phyloP scores from a whole-genome alignment of 2,329 filamentous ascomycete species.

The Dryadomyces sulphureus region DNA sequence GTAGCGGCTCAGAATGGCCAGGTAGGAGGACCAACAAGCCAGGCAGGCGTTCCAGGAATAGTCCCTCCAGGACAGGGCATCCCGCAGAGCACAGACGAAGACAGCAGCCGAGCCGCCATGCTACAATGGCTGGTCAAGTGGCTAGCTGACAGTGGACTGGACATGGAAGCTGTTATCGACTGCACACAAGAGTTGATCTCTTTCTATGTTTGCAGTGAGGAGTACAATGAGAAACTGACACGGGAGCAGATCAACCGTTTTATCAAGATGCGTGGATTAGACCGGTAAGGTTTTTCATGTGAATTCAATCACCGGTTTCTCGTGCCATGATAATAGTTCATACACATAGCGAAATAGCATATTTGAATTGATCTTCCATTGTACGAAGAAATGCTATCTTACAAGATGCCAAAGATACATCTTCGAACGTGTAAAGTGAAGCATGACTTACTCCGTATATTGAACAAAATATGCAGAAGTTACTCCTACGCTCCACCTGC shows the following conservation, averaged over 20 bases:
- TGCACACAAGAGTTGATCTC: conserved; percentile 85
- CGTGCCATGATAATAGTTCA: too few relatives aligned
- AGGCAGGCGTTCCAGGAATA: neutral
- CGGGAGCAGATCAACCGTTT: conserved; percentile 44
- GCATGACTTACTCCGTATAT: too few relatives aligned
- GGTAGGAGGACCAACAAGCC: neutral
- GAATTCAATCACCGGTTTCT: too few relatives aligned
- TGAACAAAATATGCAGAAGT: conserved; percentile 5
- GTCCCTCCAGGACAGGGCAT: too few relatives aligned
- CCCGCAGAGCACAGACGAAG: neutral
- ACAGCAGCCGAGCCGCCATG: conserved; percentile 24
- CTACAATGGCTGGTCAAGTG: conserved; percentile 56
- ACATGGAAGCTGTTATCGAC: conserved; percentile 74
- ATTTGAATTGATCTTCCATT: too few relatives aligned
- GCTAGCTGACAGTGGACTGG: conserved; percentile 74
- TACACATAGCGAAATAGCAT: too few relatives aligned
- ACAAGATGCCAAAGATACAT: neutral
- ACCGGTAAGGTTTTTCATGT: conserved; percentile 24
- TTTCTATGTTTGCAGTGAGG: conserved; percentile 59
- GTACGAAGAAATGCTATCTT: too few relatives aligned
- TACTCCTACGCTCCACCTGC: conserved; percentile 9
- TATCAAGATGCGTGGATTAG: conserved; percentile 41
- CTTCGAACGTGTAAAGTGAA: neutral
- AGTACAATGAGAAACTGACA: conserved; percentile 45
- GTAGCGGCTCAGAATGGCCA: neutral